Conservation (phyloP, 805 yeast species). For the Metschnikowia baotianmanensis region DNA sequence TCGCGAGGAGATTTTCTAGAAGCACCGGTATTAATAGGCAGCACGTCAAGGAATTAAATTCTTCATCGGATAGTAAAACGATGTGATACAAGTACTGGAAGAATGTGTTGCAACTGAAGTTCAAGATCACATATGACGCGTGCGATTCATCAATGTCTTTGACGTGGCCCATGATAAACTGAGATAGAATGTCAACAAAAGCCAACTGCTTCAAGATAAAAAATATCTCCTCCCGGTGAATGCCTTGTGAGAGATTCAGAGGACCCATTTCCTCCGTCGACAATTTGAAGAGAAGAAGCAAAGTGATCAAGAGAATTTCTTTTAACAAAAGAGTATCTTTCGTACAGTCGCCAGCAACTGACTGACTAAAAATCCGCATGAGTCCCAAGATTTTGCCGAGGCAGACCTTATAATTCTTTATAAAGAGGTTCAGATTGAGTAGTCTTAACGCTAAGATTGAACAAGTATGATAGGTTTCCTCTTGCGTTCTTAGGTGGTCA, state of each 20-base stretch:
- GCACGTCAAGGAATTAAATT: slow-evolving; percentile 29
- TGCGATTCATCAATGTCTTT: slow-evolving; percentile 17
- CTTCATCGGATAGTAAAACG: slow-evolving; percentile 34
- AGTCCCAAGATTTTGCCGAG: slow-evolving; percentile 39
- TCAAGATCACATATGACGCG: slow-evolving; percentile 32
- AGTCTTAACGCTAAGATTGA: slow-evolving; percentile 35
- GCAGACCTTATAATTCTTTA: slow-evolving; percentile 35
- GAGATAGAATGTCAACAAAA: slow-evolving; percentile 42
- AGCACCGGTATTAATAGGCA: slow-evolving; percentile 28
- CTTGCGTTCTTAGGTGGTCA: slow-evolving; percentile 25
- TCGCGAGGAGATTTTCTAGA: slow-evolving; percentile 29
- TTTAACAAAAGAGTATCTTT: slow-evolving; percentile 24
- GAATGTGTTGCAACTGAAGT: slow-evolving; percentile 39
- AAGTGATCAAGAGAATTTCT: slow-evolving; percentile 35
- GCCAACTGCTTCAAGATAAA: slow-evolving; percentile 56
- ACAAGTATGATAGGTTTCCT: slow-evolving; percentile 29
- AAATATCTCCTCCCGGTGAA: slow-evolving; percentile 17
- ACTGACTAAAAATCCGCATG: slow-evolving; percentile 26
- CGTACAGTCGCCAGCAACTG: slow-evolving; percentile 9
- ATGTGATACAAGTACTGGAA: slow-evolving; percentile 40
- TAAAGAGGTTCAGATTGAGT: slow-evolving; percentile 37
- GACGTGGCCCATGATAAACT: slow-evolving; percentile 31
- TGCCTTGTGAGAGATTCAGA: slow-evolving; percentile 19
- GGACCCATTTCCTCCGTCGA: slow-evolving; percentile 23
- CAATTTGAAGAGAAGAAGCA: slow-evolving; percentile 34